These are phyloP conservation scores for Emiliania huxleyi DNA, from an alignment of 78 protist genomes.

Conservation along the genomic window DNA sequence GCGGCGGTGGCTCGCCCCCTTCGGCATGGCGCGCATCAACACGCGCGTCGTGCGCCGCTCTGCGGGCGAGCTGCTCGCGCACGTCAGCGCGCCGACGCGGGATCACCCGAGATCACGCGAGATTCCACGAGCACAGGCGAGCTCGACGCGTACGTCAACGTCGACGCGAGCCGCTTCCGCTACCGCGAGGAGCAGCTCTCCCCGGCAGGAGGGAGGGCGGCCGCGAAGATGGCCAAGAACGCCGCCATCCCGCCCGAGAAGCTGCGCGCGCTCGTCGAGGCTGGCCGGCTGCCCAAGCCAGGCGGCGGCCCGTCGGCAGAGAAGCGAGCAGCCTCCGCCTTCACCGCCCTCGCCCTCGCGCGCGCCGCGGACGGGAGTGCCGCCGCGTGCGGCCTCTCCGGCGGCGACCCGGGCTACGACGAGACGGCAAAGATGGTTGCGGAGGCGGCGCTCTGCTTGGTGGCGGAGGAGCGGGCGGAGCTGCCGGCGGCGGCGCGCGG, in stretches of 20 bases:
- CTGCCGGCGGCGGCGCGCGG: neutral
- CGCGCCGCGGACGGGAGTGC: neutral
- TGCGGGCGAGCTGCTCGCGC: neutral
- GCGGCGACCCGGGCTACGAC: conserved; percentile 38
- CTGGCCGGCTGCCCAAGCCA: neutral
- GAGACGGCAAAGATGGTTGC: conserved; percentile 49
- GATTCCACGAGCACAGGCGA: neutral
- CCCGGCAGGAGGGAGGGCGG: neutral
- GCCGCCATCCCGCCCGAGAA: neutral
- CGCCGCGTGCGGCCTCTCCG: neutral
- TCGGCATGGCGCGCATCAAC: conserved; percentile 25
- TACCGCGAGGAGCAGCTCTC: neutral
- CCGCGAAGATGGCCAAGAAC: neutral
- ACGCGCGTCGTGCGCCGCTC: conserved; percentile 31
- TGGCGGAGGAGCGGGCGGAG: neutral
- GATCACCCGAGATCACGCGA: no score
- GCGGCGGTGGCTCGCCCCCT: conserved; percentile 22
- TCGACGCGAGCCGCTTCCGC: neutral
- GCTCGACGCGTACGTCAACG: neutral
- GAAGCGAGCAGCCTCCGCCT: neutral
- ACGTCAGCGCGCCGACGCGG: no score
- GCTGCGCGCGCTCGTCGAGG: neutral
- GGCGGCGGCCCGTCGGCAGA: conserved; percentile 34
- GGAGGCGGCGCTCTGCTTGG: conserved; percentile 27
- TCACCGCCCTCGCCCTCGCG: neutral